These are phyloP conservation scores for Scheffersomyces titani DNA, from an alignment of 1,139 yeast species.

Conservation along the genomic window DNA sequence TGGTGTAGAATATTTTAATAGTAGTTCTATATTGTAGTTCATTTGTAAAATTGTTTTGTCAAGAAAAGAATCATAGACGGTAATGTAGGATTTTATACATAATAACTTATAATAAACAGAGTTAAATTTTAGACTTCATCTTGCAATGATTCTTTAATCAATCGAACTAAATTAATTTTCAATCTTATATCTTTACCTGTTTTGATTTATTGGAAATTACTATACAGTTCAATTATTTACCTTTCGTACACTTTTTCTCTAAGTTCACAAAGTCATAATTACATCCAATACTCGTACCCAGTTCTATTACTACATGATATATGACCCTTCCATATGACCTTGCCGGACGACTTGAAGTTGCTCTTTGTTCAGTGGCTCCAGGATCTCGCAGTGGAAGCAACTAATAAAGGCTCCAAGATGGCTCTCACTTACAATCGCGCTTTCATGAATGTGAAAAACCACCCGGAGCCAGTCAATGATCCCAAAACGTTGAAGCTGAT, in stretches of 20 bases:
- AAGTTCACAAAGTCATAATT: not conserved
- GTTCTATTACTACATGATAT: not conserved
- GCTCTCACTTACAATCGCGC: constrained; percentile 52
- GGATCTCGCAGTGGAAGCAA: constrained; percentile 46
- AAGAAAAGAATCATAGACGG: no score
- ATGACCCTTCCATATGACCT: not conserved
- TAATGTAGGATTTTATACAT: no score
- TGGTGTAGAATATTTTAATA: no score
- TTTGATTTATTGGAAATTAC: not conserved
- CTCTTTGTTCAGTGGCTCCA: constrained; percentile 55
- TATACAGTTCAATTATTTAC: not conserved
- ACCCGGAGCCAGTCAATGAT: constrained; percentile 44
- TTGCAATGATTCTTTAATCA: no score
- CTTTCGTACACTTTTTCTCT: not conserved
- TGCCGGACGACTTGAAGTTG: constrained; percentile 31
- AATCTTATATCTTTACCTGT: not conserved
- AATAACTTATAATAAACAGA: no score
- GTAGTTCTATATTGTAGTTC: no score
- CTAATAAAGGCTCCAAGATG: constrained; percentile 40
- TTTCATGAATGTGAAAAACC: constrained; percentile 42
- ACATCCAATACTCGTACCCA: not conserved
- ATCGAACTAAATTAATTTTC: not conserved
- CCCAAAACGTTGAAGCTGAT: constrained; percentile 54
- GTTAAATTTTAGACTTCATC: no score
- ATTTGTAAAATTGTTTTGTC: no score